A percentile compares a stretch with the other conserved stretches of the same genome.
phyloP scores from a whole-genome alignment of 768 basidiomycete species.

The Ramaria sp. region DNA sequence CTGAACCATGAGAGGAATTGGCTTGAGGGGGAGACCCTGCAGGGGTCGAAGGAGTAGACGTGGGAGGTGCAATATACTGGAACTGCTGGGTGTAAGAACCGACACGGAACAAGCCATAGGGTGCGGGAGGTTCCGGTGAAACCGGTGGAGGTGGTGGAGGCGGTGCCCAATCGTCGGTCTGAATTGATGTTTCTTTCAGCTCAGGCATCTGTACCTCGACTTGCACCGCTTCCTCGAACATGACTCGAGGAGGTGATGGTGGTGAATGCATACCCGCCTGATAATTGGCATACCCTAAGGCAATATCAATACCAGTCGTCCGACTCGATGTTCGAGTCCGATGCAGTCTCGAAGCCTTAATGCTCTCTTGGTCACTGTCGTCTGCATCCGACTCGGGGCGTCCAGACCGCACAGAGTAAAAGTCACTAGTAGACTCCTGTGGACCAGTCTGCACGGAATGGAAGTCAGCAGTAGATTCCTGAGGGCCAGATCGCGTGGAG shows the following conservation, averaged over 20 bases:
- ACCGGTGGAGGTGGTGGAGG: slow-evolving; percentile 23
- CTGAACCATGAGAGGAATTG: slow-evolving; percentile 36
- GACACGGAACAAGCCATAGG: slow-evolving; percentile 42
- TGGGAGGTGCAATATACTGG: slow-evolving; percentile 41
- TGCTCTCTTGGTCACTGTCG: slow-evolving; percentile 56
- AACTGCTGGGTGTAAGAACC: slow-evolving; percentile 57
- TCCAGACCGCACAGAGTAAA: slow-evolving; percentile 11
- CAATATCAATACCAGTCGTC: neutral
- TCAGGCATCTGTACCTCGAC: slow-evolving; percentile 44
- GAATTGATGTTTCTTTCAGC: slow-evolving; percentile 63
- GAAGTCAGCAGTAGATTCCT: slow-evolving; percentile 4
- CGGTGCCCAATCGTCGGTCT: slow-evolving; percentile 67
- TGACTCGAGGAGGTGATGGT: neutral
- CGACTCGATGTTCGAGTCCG: slow-evolving; percentile 16
- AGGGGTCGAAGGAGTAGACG: slow-evolving; percentile 26
- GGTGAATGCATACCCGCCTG: neutral
- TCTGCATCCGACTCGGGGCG: slow-evolving; percentile 20
- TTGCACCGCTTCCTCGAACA: slow-evolving; percentile 6
- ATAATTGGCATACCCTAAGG: slow-evolving; percentile 1
- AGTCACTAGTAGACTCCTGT: slow-evolving; percentile 8
- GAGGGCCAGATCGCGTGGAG: slow-evolving; percentile 24
- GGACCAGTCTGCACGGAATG: slow-evolving; percentile 7
- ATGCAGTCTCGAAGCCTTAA: slow-evolving; percentile 51
- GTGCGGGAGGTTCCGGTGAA: slow-evolving; percentile 16
- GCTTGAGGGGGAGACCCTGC: slow-evolving; percentile 17